Percentiles rank a stretch among this genome's conserved stretches.
These are phyloP conservation scores for Ceriops decandra DNA, from an alignment of 345 rosid genomes.

Conservation along the genomic window DNA sequence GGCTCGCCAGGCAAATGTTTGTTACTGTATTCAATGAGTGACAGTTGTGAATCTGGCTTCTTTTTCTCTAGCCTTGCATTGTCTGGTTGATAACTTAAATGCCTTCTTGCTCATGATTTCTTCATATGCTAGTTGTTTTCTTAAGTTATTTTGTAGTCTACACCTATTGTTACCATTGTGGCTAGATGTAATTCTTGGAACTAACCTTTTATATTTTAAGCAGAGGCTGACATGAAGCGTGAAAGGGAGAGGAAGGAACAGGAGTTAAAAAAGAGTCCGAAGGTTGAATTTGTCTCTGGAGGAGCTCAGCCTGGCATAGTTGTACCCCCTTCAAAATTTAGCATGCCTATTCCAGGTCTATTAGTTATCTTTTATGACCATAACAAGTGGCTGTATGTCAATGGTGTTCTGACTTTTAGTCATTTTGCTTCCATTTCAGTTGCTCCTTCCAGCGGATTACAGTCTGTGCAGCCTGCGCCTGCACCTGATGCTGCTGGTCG, in stretches of 20 bases:
- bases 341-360: constrained; percentile 63
- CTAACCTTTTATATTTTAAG: constrained; percentile 12
- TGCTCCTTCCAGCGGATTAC: constrained; percentile 43
- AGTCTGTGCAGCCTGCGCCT: constrained; percentile 23
- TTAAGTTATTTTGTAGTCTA: no score
- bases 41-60: no score
- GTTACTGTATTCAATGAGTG: no score
- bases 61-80: no score
- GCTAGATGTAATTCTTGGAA: background rate
- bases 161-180: background rate
- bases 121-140: no score
- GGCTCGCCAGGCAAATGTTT: no score
- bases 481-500: constrained; percentile 44
- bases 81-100: no score
- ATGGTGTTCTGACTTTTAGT: constrained; percentile 6
- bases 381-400: background rate
- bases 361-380: background rate
- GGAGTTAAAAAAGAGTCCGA: constrained; percentile 76
- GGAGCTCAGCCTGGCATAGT: constrained; percentile 61
- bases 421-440: constrained; percentile 37
- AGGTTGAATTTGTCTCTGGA: constrained; percentile 64
- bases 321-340: constrained; percentile 52
- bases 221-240: constrained; percentile 77
- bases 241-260: constrained; percentile 90
- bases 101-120: no score